These are phyloP conservation scores for Millerozyma acaciae DNA, from an alignment of 805 yeast species.

Conservation along the genomic window DNA sequence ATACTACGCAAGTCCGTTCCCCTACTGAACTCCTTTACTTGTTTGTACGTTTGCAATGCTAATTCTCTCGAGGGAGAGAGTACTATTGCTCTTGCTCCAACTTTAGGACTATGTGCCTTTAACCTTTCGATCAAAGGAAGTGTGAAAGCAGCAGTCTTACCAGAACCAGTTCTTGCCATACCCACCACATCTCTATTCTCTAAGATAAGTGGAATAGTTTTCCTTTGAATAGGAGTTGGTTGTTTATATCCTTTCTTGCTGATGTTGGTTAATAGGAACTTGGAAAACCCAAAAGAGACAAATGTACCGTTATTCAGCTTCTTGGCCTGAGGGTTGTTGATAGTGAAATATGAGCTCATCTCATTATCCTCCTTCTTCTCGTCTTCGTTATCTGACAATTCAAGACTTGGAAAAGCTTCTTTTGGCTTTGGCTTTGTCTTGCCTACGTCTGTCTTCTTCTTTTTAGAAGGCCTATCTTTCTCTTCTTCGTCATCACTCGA, in stretches of 20 bases:
- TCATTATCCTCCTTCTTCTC: constrained; percentile 17
- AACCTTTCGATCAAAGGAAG: constrained; percentile 85
- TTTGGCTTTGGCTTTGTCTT: constrained; percentile 19
- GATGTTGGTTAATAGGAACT: constrained; percentile 64
- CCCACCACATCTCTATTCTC: constrained; percentile 93
- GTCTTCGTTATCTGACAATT: constrained; percentile 50
- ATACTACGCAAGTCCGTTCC: constrained; percentile 82
- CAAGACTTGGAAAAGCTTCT: constrained; percentile 46
- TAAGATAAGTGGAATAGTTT: constrained; percentile 86
- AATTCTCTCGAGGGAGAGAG: constrained; percentile 94
- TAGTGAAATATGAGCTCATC: constrained; percentile 35
- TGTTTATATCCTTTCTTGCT: constrained; percentile 82
- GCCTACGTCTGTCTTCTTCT: constrained; percentile 22
- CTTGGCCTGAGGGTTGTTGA: constrained; percentile 43
- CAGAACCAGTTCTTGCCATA: constrained; percentile 99
- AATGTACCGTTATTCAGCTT: constrained; percentile 77
- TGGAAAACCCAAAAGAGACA: constrained; percentile 85
- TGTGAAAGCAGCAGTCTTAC: constrained; percentile 96
- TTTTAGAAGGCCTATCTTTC: constrained; percentile 22
- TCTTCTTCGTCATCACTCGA: constrained; percentile 48
- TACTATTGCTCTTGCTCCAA: constrained; percentile 85
- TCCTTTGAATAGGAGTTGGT: constrained; percentile 97
- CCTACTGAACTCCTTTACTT: constrained; percentile 79
- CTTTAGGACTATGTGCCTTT: constrained; percentile 77
- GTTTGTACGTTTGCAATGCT: constrained; percentile 88